Evolutionary conservation across 768 basidiomycete genomes (phyloP), one percentile per base, ranked within the genome.

Genomic region (Mycena venus): DNA sequence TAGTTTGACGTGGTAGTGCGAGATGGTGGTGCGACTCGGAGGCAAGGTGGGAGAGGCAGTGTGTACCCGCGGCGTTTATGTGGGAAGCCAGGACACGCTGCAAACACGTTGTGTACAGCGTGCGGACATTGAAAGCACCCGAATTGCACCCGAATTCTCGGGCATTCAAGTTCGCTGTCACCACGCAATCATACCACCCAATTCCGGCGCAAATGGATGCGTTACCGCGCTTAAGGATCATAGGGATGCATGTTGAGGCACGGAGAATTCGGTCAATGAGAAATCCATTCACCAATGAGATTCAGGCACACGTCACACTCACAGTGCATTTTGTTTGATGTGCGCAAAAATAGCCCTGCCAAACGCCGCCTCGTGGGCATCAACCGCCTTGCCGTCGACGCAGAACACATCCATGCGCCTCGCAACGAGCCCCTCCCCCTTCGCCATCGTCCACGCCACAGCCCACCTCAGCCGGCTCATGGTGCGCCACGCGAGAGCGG

Each of bases 1-100:
- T 64, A 44, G 44, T 64, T 49, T 53, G 32, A 62, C 40, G 44
- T 62, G 61, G 40, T 44, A 40, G 61, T 62, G 27, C 23, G 60
- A 64, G 36, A 62, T 62, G 61, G 42, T 62, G 61, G 61, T 62
- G 42, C 7, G n/a, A n/a, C n/a, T n/a, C n/a, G 36, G 47, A 65
- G 47, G 47, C 44, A 65, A 53, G 63, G 63, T 65, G 49, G 63
- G 53, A 51, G 49, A 27, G 63, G 32, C 49, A 65, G 63, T 65
- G 47, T 31, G 44, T 65, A 23, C 44, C 29, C 62, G 42, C 31
- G 62, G 62, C 42, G 42, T 49, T 63, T 49, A 63, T 63, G 29
- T 49, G 29, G 25, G 36, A 60, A 27, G 47, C 63, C 36, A 49
- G 7, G 49, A 51, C 47, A 42, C 36, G 38, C 40, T 42, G 60